Percentiles rank a stretch among this genome's conserved stretches.
These are phyloP conservation scores for Metschnikowia aberdeeniae DNA, from an alignment of 805 yeast species.

Conservation along the genomic window DNA sequence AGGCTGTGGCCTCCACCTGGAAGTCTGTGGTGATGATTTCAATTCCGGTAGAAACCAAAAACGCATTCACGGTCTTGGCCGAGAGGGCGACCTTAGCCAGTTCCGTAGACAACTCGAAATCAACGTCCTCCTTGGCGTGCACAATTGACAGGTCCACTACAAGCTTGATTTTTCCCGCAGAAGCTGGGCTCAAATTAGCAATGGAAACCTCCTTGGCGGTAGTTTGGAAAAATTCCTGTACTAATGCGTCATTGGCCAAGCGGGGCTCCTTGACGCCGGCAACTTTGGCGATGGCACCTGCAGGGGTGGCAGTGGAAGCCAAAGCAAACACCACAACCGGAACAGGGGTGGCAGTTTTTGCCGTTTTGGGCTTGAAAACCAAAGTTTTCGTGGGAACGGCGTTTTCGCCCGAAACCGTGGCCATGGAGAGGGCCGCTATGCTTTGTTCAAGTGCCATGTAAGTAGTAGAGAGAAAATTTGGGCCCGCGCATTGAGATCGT, in stretches of 20 bases:
- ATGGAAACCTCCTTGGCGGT: conserved; percentile 60
- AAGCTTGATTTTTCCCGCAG: conserved; percentile 56
- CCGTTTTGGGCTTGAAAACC: conserved; percentile 88
- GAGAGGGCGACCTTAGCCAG: conserved; percentile 48
- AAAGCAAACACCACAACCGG: conserved; percentile 81
- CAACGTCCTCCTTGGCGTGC: conserved; percentile 35
- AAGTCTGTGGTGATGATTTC: conserved; percentile 55
- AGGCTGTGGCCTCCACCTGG: conserved; percentile 36
- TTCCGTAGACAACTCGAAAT: conserved; percentile 47
- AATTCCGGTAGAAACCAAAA: conserved; percentile 47
- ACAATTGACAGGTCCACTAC: conserved; percentile 51
- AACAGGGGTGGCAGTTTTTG: conserved; percentile 71
- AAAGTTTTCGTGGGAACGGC: conserved; percentile 64
- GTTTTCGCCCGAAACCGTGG: conserved; percentile 48
- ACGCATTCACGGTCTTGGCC: conserved; percentile 45
- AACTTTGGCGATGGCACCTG: conserved; percentile 57
- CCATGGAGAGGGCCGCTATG: conserved; percentile 61
- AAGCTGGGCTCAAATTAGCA: conserved; percentile 43
- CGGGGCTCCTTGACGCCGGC: conserved; percentile 81
- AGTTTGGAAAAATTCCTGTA: conserved; percentile 55
- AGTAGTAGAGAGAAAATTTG: conserved; percentile 3
- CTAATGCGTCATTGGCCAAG: conserved; percentile 78
- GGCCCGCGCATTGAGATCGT: not conserved
- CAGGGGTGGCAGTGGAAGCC: conserved; percentile 65
- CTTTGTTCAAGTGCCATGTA: conserved; percentile 65